phyloP scores from a whole-genome alignment of 1,139 yeast genomes.

The Candida freyschussii region DNA sequence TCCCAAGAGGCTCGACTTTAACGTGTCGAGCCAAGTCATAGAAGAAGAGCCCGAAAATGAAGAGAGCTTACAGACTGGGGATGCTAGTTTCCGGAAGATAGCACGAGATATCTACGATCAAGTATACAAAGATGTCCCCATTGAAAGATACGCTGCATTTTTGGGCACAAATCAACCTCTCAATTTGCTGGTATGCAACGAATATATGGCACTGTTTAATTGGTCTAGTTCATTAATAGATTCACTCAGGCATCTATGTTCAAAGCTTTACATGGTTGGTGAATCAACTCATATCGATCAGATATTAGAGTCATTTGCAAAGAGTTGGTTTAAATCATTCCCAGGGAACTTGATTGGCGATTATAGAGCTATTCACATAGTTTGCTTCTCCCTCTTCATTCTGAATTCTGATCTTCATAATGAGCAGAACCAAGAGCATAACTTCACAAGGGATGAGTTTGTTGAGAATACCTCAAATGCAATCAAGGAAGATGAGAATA shows the following conservation, averaged over 20 bases:
- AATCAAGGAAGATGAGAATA: conserved; percentile 32
- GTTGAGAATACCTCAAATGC: conserved; percentile 51
- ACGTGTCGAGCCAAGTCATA: conserved; percentile 17
- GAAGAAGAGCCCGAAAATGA: conserved; percentile 20
- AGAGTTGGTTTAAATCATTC: conserved; percentile 56
- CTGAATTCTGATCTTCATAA: conserved; percentile 69
- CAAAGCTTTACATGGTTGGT: conserved; percentile 66
- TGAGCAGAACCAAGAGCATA: conserved; percentile 36
- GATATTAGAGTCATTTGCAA: conserved; percentile 63
- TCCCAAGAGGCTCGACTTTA: conserved; percentile 10
- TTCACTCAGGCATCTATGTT: conserved; percentile 58
- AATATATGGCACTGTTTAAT: conserved; percentile 26
- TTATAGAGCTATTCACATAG: conserved; percentile 63
- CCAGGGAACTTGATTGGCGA: conserved; percentile 45
- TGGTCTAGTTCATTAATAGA: conserved; percentile 40
- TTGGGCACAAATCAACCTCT: conserved; percentile 27
- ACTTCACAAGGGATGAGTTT: conserved; percentile 39
- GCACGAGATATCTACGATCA: conserved; percentile 31
- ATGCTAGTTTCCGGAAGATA: conserved; percentile 6
- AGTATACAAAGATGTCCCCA: conserved; percentile 24
- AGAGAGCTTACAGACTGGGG: conserved; percentile 1
- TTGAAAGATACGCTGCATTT: conserved; percentile 32
- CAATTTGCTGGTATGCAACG: conserved; percentile 23
- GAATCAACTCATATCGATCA: conserved; percentile 83
- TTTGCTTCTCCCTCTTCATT: conserved; percentile 68